Evolutionary conservation across 768 basidiomycete species (phyloP), one percentile per base, ranked within the genome.

Genomic region (Xerocomellus dryophilus): DNA sequence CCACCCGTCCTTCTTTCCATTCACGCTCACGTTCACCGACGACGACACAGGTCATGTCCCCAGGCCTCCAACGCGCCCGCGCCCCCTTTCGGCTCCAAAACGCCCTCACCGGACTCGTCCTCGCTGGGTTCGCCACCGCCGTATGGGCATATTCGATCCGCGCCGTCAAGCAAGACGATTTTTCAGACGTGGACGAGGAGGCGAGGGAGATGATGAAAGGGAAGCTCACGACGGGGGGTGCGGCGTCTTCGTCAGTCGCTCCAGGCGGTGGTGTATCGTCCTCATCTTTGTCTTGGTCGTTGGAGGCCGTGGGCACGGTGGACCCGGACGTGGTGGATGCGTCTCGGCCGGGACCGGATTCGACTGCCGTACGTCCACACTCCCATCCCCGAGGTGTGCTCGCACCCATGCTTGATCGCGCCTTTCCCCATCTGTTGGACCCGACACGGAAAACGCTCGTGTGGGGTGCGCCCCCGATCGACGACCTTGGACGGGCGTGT

Each of bases 141-240:
- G 85, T 97, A 9, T 98, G 92, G 83, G 78, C 85, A 5, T 98
- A 98, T 73, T 94, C 93, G 17, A 96, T 98, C 65, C 82, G 84
- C 29, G 94, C 93, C 27, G 94, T 98, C 51, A 93, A 88, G 66
- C 94, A 98, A 66, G 94, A 97, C 66, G 84, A 88, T 38, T 97
- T 96, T 66, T 84, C 88, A 60, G 91, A 93, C 67, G 78, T 91
- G 39, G 90, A 91, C 62, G 87, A 89, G 57, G 88, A 90, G 65
- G 90, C 84, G 27, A 74, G 73, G 56, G 80, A 80, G 39, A 76
- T 86, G 62, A 79, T 75, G 31, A 68, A 7, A 57, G 67, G 47
- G 23, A n/a, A 27, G 8, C 7, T 27, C 8, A 27, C 27, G 27
- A 8, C 27, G 27, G 27, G 8, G 47, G 35, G 12, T 11, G 31